These are phyloP conservation scores for Leishmania gerbilli DNA, from an alignment of 208 protist species.

Conservation along the genomic window DNA sequence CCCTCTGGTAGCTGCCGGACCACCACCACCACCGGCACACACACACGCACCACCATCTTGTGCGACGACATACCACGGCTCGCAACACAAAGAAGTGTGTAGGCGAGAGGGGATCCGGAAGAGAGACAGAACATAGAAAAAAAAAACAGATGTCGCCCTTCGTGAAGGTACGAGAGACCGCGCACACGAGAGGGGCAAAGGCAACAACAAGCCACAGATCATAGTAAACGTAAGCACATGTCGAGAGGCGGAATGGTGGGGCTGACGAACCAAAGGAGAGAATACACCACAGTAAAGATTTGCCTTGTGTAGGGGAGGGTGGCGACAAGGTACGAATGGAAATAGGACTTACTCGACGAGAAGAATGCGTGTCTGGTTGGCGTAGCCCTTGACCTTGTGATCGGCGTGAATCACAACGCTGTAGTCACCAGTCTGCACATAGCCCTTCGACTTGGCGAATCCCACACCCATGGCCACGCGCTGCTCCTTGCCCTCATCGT, in stretches of 20 bases:
- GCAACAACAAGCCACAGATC: background rate
- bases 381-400: conserved; percentile 87
- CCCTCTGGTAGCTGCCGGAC: background rate
- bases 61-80: background rate
- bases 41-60: background rate
- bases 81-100: background rate
- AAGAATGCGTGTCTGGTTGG: conserved; percentile 85
- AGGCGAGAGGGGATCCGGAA: background rate
- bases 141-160: background rate
- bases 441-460: conserved; percentile 62
- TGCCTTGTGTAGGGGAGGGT: background rate
- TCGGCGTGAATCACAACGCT: conserved; percentile 84
- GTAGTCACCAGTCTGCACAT: conserved; percentile 60
- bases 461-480: conserved; percentile 68
- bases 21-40: background rate
- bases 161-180: background rate
- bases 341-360: conserved; percentile 36
- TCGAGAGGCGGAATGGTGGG: background rate
- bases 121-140: background rate
- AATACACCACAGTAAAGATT: background rate
- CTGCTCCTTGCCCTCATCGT: conserved; percentile 71
- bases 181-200: background rate
- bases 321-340: background rate
- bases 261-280: background rate
- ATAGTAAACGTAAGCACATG: background rate